Evolutionary conservation across 371 early-diverging fungal species (phyloP), one percentile per base, ranked within the genome.

Genomic region (Lichtheimia hyalospora): DNA sequence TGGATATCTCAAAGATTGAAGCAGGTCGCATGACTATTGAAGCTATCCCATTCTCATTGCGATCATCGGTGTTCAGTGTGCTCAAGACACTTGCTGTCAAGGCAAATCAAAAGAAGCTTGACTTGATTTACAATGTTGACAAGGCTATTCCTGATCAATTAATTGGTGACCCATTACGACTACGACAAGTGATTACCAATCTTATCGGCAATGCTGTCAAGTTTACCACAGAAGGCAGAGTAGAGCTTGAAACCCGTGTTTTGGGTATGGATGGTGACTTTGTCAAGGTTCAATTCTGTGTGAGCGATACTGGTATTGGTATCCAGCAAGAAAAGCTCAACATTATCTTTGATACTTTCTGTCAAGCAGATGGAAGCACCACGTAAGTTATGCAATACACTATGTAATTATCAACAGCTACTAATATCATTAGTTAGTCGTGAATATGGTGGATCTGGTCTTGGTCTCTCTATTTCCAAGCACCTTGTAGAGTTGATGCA

Each of bases 231-330:
- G 75, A 82, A 52, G 93, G 91, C 44, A 74, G 74, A 34, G 82
- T 90, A 12, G 75, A 79, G 2, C 70, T 88, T 15, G 71, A 70
- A 50, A 78, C 76, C n/a, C 64, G 73, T 12, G 67, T 68, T 48
- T 63, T 62, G 53, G 60, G 62, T 58, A 68, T 64, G 70, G 57
- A 79, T 13, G 72, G 67, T 57, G 73, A 75, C 49, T 61, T 67
- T 20, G 70, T 85, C n/a, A 73, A 68, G 18, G 72, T 89, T 13
- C 79, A 82, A 54, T 76, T 91, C 52, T 84, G 84, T 57, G 89
- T 93, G 23, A 71, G 70, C 21, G 94, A 93, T 62, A 86, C 88
- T 1, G 94, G 94, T 28, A 92, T 92, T 27, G 94, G 93, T 20
- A 92, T 92, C 59, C 73, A 81, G 41, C 74, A 79, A 39, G 86